Evolutionary conservation across 2,329 filamentous ascomycete genomes (phyloP).

Genomic region (Sarocladiaceae sp.): DNA sequence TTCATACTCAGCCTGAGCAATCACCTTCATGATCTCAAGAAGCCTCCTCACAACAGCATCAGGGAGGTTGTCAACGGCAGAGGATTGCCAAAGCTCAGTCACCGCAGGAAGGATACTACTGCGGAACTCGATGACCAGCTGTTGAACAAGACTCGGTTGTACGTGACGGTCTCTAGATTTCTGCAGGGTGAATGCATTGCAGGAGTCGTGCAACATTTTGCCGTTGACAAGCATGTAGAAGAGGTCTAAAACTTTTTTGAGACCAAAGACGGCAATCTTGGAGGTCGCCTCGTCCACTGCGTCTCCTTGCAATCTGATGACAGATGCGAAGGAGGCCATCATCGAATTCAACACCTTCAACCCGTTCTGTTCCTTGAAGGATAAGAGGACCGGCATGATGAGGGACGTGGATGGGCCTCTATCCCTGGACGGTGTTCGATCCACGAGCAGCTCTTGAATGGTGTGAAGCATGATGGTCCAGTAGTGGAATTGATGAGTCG

Average conservation of each 20-base stretch:
- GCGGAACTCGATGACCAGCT: constrained; percentile 82
- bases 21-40: constrained; percentile 74
- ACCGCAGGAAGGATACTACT: constrained; percentile 72
- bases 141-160: constrained; percentile 45
- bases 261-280: constrained; percentile 48
- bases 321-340: constrained; percentile 55
- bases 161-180: constrained; percentile 35
- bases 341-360: constrained; percentile 68
- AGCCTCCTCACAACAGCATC: constrained; percentile 70
- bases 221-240: constrained; percentile 70
- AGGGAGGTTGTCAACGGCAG: constrained; percentile 73
- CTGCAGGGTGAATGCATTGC: constrained; percentile 44
- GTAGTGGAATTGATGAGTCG: constrained; percentile 65
- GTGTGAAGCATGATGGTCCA: constrained; percentile 76
- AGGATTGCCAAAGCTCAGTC: constrained; percentile 76
- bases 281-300: constrained; percentile 39
- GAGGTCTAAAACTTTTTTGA: constrained; percentile 80
- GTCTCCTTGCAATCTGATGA: constrained; percentile 26
- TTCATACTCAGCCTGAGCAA: constrained; percentile 74
- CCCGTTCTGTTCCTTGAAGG: constrained; percentile 78
- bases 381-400: constrained; percentile 71
- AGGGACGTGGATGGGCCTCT: constrained; percentile 23
- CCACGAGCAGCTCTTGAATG: constrained; percentile 71
- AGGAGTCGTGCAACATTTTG: constrained; percentile 75
- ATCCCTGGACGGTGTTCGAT: constrained; percentile 28